Percentiles rank a stretch among this genome's conserved stretches.
These are phyloP conservation scores for Inga leiocalycina DNA, from an alignment of 306 rosid species.

Conservation along the genomic window DNA sequence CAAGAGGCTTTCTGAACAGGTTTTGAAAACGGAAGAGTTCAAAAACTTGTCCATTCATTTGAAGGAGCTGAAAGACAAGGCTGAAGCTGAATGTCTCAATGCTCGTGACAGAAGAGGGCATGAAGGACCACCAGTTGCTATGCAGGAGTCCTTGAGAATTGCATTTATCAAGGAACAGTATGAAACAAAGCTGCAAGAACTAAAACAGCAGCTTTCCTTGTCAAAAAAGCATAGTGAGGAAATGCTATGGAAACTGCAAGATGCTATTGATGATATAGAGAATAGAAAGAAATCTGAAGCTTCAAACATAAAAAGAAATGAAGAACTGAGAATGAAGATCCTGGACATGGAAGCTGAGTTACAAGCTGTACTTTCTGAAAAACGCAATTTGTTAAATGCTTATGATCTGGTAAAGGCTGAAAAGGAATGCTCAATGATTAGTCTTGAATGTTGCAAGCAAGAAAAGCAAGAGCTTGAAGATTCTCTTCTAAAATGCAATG, in stretches of 20 bases:
- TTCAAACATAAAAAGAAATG: slow-evolving; percentile 69
- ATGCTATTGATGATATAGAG: slow-evolving; percentile 78
- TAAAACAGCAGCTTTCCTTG: slow-evolving; percentile 75
- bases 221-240: slow-evolving; percentile 87
- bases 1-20: slow-evolving; percentile 84
- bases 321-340: slow-evolving; percentile 80
- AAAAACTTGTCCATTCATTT: slow-evolving; percentile 90
- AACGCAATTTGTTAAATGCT: slow-evolving; percentile 78
- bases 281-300: slow-evolving; percentile 79
- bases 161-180: slow-evolving; percentile 96
- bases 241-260: slow-evolving; percentile 93
- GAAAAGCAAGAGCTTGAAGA: slow-evolving; percentile 89
- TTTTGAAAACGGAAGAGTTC: slow-evolving; percentile 85
- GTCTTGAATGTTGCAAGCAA: slow-evolving; percentile 96
- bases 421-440: slow-evolving; percentile 89
- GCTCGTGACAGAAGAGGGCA: slow-evolving; percentile 73
- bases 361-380: slow-evolving; percentile 73
- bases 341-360: slow-evolving; percentile 86
- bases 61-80: slow-evolving; percentile 93
- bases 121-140: slow-evolving; percentile 66
- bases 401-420: slow-evolving; percentile 89
- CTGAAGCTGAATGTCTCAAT: slow-evolving; percentile 71
- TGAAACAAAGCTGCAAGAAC: slow-evolving; percentile 93
- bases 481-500: slow-evolving; percentile 69
- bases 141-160: slow-evolving; percentile 94